Percentiles rank a stretch among this genome's conserved stretches.
phyloP scores from a whole-genome alignment of 257 asterid species.

The Solanum lignicaule region DNA sequence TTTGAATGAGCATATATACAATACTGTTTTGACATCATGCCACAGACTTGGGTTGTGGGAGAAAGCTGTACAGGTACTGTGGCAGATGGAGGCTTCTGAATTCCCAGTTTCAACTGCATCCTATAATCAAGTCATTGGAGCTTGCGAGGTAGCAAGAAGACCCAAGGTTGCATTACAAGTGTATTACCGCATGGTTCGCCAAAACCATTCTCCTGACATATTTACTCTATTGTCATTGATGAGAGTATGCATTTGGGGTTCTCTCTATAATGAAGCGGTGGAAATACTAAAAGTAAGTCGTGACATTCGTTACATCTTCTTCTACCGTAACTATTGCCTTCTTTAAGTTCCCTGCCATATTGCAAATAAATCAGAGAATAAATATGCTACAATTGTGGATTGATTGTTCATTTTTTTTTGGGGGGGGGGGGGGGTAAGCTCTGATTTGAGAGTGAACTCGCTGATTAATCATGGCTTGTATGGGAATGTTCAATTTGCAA shows the following conservation, averaged over 20 bases:
- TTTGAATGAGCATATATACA: constrained; percentile 49
- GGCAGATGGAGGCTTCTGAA: constrained; percentile 73
- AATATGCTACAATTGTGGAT: background rate
- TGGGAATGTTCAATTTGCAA: background rate
- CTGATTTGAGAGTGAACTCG: background rate
- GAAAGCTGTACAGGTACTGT: constrained; percentile 56
- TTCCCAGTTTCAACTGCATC: constrained; percentile 41
- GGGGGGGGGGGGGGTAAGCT: background rate
- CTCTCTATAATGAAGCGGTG: constrained; percentile 63
- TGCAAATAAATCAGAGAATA: background rate
- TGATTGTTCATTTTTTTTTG: background rate
- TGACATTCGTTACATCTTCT: background rate
- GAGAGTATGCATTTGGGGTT: constrained; percentile 81
- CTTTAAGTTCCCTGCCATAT: background rate
- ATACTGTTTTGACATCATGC: constrained; percentile 63
- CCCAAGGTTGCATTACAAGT: constrained; percentile 75
- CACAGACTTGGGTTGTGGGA: constrained; percentile 82
- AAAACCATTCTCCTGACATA: constrained; percentile 42
- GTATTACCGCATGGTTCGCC: constrained; percentile 56
- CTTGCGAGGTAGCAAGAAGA: constrained; percentile 75
- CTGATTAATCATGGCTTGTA: background rate
- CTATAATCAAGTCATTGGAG: constrained; percentile 81
- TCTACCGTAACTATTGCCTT: background rate
- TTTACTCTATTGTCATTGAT: constrained; percentile 64
- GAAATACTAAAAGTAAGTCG: constrained; percentile 56